Evolutionary conservation across 768 basidiomycete genomes (phyloP).

Genomic region (Psilocybe cyanescens): DNA sequence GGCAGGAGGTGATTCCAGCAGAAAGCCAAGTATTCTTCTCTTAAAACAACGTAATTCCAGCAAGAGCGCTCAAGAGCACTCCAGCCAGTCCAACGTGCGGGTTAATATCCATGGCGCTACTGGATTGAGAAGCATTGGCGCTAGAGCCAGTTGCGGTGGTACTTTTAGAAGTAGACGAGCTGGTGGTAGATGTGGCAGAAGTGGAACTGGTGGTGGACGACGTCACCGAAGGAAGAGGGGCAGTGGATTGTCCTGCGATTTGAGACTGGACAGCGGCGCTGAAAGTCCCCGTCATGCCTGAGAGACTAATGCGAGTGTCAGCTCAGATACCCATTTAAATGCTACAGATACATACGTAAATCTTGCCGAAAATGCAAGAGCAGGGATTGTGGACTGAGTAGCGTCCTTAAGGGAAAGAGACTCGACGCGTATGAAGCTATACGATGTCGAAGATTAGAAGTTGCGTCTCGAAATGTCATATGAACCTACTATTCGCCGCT

Average conservation of each 20-base stretch:
- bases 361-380: conserved; percentile 74
- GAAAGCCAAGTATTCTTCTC: conserved; percentile 7
- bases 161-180: conserved; percentile 18
- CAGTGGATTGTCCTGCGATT: conserved; percentile 60
- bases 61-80: conserved; percentile 33
- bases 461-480: background rate
- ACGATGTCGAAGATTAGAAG: background rate
- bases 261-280: conserved; percentile 52
- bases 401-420: conserved; percentile 57
- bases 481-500: conserved; percentile 52
- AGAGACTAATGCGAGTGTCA: conserved; percentile 41
- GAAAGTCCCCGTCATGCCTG: conserved; percentile 74
- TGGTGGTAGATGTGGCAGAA: conserved; percentile 15
- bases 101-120: conserved; percentile 23
- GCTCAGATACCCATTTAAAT: background rate
- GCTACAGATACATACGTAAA: conserved; percentile 59
- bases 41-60: conserved; percentile 41
- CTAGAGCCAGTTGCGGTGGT: conserved; percentile 15
- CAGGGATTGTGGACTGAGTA: conserved; percentile 51
- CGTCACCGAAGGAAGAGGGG: conserved; percentile 45
- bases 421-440: conserved; percentile 77
- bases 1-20: background rate
- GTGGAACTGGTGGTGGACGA: conserved; percentile 23
- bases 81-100: conserved; percentile 34
- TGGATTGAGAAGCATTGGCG: background rate